Evolutionary conservation across 768 basidiomycete species (phyloP).

Genomic region (Boletus subcaerulescens): DNA sequence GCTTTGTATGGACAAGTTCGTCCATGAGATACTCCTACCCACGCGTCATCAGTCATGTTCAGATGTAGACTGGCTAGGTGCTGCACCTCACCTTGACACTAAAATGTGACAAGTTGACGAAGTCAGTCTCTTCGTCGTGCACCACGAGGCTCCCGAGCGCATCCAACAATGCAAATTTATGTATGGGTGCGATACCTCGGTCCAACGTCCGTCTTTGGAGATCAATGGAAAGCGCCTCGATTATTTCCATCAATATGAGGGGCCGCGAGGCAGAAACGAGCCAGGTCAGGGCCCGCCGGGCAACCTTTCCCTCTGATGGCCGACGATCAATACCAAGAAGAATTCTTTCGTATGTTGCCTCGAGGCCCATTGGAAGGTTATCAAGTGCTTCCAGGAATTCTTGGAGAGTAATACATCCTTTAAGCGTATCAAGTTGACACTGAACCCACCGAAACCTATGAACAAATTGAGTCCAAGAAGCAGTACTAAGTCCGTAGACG

Average conservation of each 20-base stretch:
- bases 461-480: neutral
- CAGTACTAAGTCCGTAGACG: neutral
- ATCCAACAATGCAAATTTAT: constrained; percentile 7
- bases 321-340: neutral
- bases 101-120: constrained; percentile 19
- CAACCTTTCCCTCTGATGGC: neutral
- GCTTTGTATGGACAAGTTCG: neutral
- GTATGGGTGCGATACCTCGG: constrained; percentile 3
- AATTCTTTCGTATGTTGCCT: constrained; percentile 9
- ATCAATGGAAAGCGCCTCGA: constrained; percentile 15
- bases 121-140: constrained; percentile 6
- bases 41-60: no score
- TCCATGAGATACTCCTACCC: constrained; percentile 15
- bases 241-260: constrained; percentile 8
- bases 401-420: constrained; percentile 2
- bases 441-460: constrained; percentile 18
- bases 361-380: constrained; percentile 5
- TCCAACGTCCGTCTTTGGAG: neutral
- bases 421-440: constrained; percentile 12
- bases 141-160: constrained; percentile 16
- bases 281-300: constrained; percentile 12
- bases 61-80: no score
- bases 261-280: constrained; percentile 17
- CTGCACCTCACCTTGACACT: constrained; percentile 20
- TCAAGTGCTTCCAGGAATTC: constrained; percentile 1